Percentiles rank a stretch among this genome's conserved stretches.
phyloP scores from a whole-genome alignment of 768 basidiomycete species.

The Termitomyces sp. region DNA sequence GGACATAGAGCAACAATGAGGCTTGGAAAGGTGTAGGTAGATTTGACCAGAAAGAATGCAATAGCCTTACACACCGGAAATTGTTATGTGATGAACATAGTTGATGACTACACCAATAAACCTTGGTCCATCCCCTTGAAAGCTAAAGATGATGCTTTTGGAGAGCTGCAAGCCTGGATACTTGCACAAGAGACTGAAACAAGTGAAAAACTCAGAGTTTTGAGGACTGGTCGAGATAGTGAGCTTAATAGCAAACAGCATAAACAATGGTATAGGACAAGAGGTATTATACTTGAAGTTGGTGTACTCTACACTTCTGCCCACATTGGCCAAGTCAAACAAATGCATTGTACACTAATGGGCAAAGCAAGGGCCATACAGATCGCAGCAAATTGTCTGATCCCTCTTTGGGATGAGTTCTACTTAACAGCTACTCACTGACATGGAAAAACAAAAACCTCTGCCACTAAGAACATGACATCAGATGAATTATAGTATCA shows the following conservation, averaged over 20 bases:
- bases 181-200: not conserved
- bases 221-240: too few species aligned
- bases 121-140: not conserved
- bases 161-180: not conserved
- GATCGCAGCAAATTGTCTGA: too few species aligned
- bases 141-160: not conserved
- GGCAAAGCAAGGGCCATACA: too few species aligned
- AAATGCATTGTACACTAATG: too few species aligned
- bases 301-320: too few species aligned
- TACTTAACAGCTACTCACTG: too few species aligned
- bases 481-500: not conserved
- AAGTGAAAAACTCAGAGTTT: not conserved
- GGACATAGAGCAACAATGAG: not conserved
- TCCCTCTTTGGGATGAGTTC: too few species aligned
- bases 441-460: too few species aligned
- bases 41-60: not conserved
- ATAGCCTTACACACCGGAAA: not conserved
- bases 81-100: not conserved
- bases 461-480: not conserved
- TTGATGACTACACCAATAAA: not conserved
- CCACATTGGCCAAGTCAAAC: too few species aligned
- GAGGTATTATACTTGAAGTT: not conserved
- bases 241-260: too few species aligned
- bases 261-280: too few species aligned
- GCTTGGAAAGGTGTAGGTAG: not conserved